Percentiles rank a stretch among this genome's conserved stretches.
phyloP scores from a whole-genome alignment of 2,329 filamentous ascomycete species.

The Aspergillus fumigatus region DNA sequence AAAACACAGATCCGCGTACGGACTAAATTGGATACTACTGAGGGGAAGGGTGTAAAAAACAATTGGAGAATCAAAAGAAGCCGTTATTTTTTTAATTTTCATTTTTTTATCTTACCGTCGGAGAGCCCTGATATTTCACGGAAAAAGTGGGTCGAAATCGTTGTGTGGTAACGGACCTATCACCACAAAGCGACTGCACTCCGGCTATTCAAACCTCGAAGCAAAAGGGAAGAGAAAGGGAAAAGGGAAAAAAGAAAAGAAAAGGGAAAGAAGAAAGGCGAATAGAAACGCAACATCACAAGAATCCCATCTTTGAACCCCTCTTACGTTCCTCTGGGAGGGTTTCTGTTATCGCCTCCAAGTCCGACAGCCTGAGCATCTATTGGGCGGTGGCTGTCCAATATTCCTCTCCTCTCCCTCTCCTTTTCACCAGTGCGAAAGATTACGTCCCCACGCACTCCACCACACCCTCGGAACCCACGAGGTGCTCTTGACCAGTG shows the following conservation, averaged over 20 bases:
- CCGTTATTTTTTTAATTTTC: background rate
- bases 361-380: background rate
- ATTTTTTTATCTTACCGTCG: background rate
- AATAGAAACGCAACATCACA: slow-evolving; percentile 15
- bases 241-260: background rate
- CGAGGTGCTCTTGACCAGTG: slow-evolving; percentile 23
- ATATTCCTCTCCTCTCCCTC: slow-evolving; percentile 9
- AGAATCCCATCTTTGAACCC: slow-evolving; percentile 1
- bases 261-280: slow-evolving; percentile 6
- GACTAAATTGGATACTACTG: slow-evolving; percentile 4
- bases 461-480: slow-evolving; percentile 37
- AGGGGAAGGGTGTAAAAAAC: slow-evolving; percentile 16
- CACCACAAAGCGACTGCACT: slow-evolving; percentile 22
- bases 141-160: slow-evolving; percentile 14
- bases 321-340: background rate
- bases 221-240: slow-evolving; percentile 1
- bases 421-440: slow-evolving; percentile 8
- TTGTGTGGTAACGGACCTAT: slow-evolving; percentile 15
- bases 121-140: slow-evolving; percentile 12
- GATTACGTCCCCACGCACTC: slow-evolving; percentile 28
- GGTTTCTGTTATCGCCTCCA: background rate
- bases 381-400: background rate
- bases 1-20: slow-evolving; percentile 1
- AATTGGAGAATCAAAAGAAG: slow-evolving; percentile 4
- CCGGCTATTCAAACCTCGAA: slow-evolving; percentile 10